Evolutionary conservation across 176 grass and related monocot species (phyloP).

Genomic region (Microstegium vimineum): DNA sequence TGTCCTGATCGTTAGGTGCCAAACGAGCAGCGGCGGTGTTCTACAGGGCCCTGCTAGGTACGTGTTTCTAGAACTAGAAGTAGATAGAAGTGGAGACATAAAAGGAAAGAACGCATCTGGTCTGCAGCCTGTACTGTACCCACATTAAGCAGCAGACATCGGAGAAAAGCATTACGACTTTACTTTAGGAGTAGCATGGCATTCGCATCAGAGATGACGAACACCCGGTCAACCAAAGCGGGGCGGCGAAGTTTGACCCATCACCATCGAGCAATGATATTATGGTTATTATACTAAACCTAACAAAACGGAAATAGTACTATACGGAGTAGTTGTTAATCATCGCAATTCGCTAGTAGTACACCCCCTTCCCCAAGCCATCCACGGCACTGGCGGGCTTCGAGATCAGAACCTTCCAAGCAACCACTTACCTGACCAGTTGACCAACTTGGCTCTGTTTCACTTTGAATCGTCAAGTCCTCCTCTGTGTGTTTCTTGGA

Average conservation of each 20-base stretch:
- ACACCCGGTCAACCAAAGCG: background rate
- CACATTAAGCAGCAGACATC: background rate
- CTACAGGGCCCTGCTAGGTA: no score
- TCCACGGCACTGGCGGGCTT: background rate
- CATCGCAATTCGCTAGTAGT: no score
- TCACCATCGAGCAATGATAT: background rate
- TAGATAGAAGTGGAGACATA: background rate
- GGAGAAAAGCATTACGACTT: background rate
- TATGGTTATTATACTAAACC: background rate
- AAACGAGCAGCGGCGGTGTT: no score
- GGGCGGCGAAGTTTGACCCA: conserved; percentile 16
- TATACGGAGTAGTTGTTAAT: no score
- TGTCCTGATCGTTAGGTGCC: no score
- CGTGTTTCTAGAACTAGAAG: background rate
- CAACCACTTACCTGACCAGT: background rate
- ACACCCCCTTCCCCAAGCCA: conserved; percentile 18
- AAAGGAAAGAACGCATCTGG: background rate
- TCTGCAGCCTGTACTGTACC: background rate
- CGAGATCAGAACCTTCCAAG: conserved; percentile 18
- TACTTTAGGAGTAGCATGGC: background rate
- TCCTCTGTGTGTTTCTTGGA: background rate
- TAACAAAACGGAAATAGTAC: no score
- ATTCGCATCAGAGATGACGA: conserved; percentile 11
- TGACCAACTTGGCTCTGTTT: background rate
- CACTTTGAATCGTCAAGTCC: conserved; percentile 31